Base-by-base conservation (phyloP, 257 asterid genomes). In the Solanum bulbocastanum region DNA sequence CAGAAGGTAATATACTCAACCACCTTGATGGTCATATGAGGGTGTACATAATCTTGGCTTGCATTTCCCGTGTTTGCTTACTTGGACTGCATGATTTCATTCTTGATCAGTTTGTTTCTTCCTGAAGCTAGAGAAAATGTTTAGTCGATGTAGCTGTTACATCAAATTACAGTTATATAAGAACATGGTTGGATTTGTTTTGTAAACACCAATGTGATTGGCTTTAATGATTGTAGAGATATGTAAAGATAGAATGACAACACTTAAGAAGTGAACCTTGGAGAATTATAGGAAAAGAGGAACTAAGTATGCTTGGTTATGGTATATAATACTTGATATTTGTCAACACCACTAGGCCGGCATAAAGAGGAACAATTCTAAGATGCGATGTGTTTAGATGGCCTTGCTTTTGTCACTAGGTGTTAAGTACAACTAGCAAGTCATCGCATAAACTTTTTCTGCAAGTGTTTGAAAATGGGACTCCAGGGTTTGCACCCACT, bases 1-100 rank as follows among this genome's bases (percentile, higher is more conserved):
- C 98, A 96, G 91, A 97, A 96, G 99, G 99, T 97, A 89, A 75
- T 89, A 87, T 86, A 60, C 69, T 81, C 85, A 46, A 32, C 42
- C 68, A 10, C 25, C 39, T 79, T 44, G 66, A 27, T 79, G 3
- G 85, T 81, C 85, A 46, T 81, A 81, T 39, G 42, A 30, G 68
- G 62, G 69, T 46, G 42, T 81, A 46, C 39, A 27, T 81, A 30
- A 44, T 46, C 27, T 81, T 81, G 68, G 69, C 2, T 81, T 79
- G 39, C 36, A 15, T 4, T 15, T 79, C 4, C 65, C n/a, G 0
- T 65, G 39, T 78, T 78, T 79, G 37, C 37, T 42, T 27, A 30
- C 20, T 81, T 81, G 40, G 68, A 49, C 42, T 5, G 85, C 85
- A 30, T 46, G 4, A 22, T 37, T 81, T 81, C 85, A 30, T 27